Base-by-base conservation (phyloP, 1,139 yeast species). In the Kodamaea suecica region DNA sequence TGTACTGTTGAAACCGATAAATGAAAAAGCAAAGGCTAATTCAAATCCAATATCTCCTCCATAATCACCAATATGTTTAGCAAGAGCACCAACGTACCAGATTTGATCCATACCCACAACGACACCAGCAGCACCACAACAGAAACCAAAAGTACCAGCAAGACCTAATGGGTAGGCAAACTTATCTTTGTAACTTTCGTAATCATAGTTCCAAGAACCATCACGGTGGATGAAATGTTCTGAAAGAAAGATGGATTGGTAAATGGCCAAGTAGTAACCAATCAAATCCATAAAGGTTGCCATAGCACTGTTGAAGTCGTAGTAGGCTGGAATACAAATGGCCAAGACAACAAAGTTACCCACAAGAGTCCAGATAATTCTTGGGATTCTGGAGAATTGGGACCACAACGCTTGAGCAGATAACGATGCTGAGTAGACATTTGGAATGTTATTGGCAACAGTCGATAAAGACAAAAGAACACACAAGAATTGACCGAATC, bases 1-100 rank as follows among this genome's bases (percentile, higher is more conserved):
- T 28, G 72, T 60, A 24, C 68, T 30, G 52, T 80, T 76, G 61
- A 64, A 84, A 14, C 73, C 81, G 42, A 86, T 55, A 47, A 83
- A 79, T 12, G 94, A 67, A 57, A 88, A 88, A 3, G 66, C 76
- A 43, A 75, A 73, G 26, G 82, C 86, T 44, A 90, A 67, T 63
- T 85, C 95, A 51, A 85, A 85, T 26, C 95, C 96, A 50, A 88
- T 73, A 59, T 88, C 97, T 47, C 90, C 96, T 52, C 95, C 94
- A 45, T 40, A 66, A 2, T 55, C 66, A 39, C 94, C 95, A 51
- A 85, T 80, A 43, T 60, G 47, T 30, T 50, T 56, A 29, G 80
- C 92, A 48, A 86, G 51, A 31, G 76, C 81, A 46, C 96, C 95
- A 10, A 57, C 57, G 66, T 80, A 90, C 88, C 95, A 88, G 8